Base-by-base conservation (phyloP, 768 basidiomycete genomes). In the Trametes gibbosa region DNA sequence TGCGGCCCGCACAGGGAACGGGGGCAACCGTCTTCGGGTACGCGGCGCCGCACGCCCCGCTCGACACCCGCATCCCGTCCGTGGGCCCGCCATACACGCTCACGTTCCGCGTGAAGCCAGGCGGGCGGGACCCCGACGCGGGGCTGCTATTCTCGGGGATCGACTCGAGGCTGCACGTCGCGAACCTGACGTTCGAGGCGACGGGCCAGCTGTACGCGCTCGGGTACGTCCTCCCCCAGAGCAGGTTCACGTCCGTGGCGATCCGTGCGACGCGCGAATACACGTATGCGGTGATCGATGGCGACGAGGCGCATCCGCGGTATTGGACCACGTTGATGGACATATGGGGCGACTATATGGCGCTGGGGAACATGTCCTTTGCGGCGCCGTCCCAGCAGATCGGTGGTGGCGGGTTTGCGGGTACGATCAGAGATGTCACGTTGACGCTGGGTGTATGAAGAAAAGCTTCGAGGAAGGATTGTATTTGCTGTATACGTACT, bases 21-120 rank as follows among this genome's bases (percentile, higher is more conserved):
- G n/a, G 71, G 2, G 67, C 71, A 24, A 37, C 70, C 4, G 69
- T 79, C 27, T 76, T 72, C 39, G 48, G 65, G 7, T 70, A 70
- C 46, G 56, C 68, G 0, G 51, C 40, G 0, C 23, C 58, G 10
- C 25, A 43, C 29, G 51, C 58, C 4, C 27, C 58, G 27, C 61
- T 74, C 23, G 32, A 51, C 45, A 76, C 76, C 0, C 62, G 62
- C 6, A 66, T 75, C 53, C 66, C 69, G 34, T 77, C 77, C 3
- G 74, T 79, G 7, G 78, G 78, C 9, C 78, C 78, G 7, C 77
- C 76, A 10, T 79, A 79, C 60, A 76, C 74, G 16, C 62, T 79
- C 14, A 72, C 68, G 5, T 78, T 78, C 69, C 70, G 68, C 23
- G 67, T 79, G n/a, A 69, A 71, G 19, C 75, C 75, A 14, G 39